Evolutionary conservation across 768 basidiomycete genomes (phyloP).

Genomic region (Phanerochaete carnosa): DNA sequence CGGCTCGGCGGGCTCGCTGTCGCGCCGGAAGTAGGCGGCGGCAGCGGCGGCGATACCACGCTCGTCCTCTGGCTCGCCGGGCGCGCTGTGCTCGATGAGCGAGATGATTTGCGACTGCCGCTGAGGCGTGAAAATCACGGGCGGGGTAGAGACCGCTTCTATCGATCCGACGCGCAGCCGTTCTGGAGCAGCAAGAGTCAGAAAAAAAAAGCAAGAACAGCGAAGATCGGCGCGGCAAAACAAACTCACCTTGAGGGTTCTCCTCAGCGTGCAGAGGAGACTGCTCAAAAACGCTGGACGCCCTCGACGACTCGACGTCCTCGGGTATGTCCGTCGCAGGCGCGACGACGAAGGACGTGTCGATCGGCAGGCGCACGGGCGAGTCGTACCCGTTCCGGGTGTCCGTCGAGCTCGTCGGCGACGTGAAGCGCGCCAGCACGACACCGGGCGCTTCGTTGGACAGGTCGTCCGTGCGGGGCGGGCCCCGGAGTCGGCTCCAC

Average conservation of each 20-base stretch:
- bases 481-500: slow-evolving; percentile 13
- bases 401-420: neutral
- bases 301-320: slow-evolving; percentile 32
- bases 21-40: neutral
- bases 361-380: slow-evolving; percentile 27
- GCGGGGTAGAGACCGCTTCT: slow-evolving; percentile 49
- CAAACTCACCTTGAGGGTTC: slow-evolving; percentile 31
- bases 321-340: slow-evolving; percentile 31
- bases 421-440: slow-evolving; percentile 9
- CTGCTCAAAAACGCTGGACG: slow-evolving; percentile 30
- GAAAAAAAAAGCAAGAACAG: neutral
- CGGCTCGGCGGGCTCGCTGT: neutral
- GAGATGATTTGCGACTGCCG: slow-evolving; percentile 31
- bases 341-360: slow-evolving; percentile 18
- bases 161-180: slow-evolving; percentile 48
- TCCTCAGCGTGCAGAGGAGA: slow-evolving; percentile 34
- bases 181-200: slow-evolving; percentile 29
- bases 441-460: slow-evolving; percentile 7
- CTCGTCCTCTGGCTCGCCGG: slow-evolving; percentile 7
- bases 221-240: neutral
- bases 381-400: slow-evolving; percentile 11
- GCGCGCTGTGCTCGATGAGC: slow-evolving; percentile 11
- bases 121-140: slow-evolving; percentile 36
- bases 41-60: slow-evolving; percentile 3
- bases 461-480: slow-evolving; percentile 6